Evolutionary conservation across 2,329 filamentous ascomycete genomes (phyloP), one percentile per base, ranked within the genome.

Genomic region (Sphaerulina musiva): DNA sequence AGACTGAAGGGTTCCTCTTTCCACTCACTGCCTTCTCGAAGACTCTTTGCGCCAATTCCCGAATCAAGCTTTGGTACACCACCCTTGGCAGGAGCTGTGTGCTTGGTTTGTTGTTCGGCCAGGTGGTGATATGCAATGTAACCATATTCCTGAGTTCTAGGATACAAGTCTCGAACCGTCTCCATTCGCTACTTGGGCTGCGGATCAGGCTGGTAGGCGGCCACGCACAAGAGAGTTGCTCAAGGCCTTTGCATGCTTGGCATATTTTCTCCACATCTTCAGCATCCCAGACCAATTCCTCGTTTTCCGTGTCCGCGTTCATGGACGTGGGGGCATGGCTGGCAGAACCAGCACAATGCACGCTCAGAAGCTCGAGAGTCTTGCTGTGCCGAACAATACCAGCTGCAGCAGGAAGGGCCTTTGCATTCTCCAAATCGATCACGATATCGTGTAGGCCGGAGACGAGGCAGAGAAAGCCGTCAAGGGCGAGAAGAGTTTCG

Each of bases 41-140:
- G 0, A 61, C 43, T 9, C 63, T 51, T 31, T 64, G 59, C 2
- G 64, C 63, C n/a, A 65, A 43, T 12, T 56, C 57, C 43, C 64
- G 65, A 20, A 78, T 69, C 6, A 76, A 65, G 43, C 71, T 69
- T 58, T 76, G 73, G 60, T 77, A 78, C 11, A 75, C 66, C 51
- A 70, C 68, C 38, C 72, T 69, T 0, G 74, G 72, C 4, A 76
- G 64, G 31, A 71, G 66, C 43, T 71, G 60, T 26, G 64, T 64
- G 2, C 68, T 71, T 1, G 72, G 72, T 39, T 66, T 69, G 57
- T 74, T 75, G 20, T 61, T 74, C 4, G 76, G 76, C 73, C 75
- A 78, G 4, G 72, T 75, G 0, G 73, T 74, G 57, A 78, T 73
- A 55, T 78, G 74, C 14, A 78, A 64, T 0, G 75, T 76, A 4